Base-by-base conservation (phyloP, 306 rosid genomes). In the Senna siamea region DNA sequence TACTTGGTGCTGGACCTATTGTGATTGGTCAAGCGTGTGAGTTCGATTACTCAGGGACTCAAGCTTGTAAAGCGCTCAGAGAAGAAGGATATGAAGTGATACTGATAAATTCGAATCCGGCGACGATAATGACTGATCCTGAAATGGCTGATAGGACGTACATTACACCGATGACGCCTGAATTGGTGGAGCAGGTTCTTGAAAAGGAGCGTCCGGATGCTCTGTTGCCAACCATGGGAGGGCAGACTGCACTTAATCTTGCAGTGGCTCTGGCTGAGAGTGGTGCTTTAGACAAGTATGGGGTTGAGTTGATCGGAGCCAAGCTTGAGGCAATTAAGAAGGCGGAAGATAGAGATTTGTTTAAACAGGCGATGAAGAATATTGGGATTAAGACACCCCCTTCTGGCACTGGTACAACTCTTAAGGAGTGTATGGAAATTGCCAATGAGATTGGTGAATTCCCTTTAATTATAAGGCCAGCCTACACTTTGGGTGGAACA, bases 101-200 rank as follows among this genome's bases (percentile, higher is more conserved):
- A 10, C 82, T 91, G 79, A 95, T 95, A 4, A 92, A 95, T 54
- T 95, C 99, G 3, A 95, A 95, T 63, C 98, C 99, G 0, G 99
- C 99, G 0, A 95, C 98, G 22, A 95, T 95, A 32, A 95, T 95
- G 99, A 95, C 99, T 6, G 99, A 95, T 86, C 99, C 98, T 4
- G 98, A 92, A 0, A 72, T 84, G 76, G 96, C 97, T 5, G 89
- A 92, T 54, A 73, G 88, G 81, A 92, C 99, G 0, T 95, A 92
- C 70, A 76, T 95, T 32, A 78, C 98, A 1, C 99, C 98, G 5
- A 95, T 95, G 98, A 95, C 98, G 2, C 96, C 99, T 0, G 98
- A 92, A 8, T 69, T 92, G 41, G 97, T 95, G 1, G 99, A 95
- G 82, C 87, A 87, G 35, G 90, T 92, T 0, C 84, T 95, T 14